Evolutionary conservation across 257 asterid genomes (phyloP).

Genomic region (Salvia hispanica): DNA sequence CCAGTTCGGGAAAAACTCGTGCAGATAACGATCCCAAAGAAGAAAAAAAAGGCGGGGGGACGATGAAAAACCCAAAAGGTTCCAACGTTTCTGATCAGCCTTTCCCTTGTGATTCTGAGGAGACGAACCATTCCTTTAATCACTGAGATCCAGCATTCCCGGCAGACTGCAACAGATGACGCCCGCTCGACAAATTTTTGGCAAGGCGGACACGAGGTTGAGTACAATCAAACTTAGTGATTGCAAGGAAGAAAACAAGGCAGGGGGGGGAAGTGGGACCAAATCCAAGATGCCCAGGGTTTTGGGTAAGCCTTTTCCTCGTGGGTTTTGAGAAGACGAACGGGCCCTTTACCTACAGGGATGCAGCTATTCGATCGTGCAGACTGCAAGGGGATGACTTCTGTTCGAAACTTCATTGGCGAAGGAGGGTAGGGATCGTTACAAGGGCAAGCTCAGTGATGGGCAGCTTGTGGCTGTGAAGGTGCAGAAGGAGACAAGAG

Average conservation of each 20-base stretch:
- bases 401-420: slow-evolving; percentile 54
- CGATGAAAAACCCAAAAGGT: not conserved
- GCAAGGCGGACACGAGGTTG: slow-evolving; percentile 64
- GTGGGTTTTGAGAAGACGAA: slow-evolving; percentile 42
- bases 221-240: slow-evolving; percentile 51
- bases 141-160: slow-evolving; percentile 54
- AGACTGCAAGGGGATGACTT: slow-evolving; percentile 59
- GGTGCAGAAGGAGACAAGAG: slow-evolving; percentile 58
- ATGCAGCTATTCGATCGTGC: slow-evolving; percentile 52
- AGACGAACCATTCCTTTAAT: slow-evolving; percentile 44
- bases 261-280: too few relatives aligned
- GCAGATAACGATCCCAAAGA: slow-evolving; percentile 38
- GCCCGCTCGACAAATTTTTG: slow-evolving; percentile 56
- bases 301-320: slow-evolving; percentile 38
- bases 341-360: slow-evolving; percentile 47
- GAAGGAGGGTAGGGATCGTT: slow-evolving; percentile 69
- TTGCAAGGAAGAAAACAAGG: not conserved
- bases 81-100: slow-evolving; percentile 37
- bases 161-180: slow-evolving; percentile 55
- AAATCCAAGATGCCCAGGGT: not conserved
- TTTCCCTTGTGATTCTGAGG: slow-evolving; percentile 34
- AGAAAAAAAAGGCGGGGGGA: slow-evolving; percentile 26
- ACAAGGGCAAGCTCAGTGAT: slow-evolving; percentile 56
- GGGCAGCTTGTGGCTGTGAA: slow-evolving; percentile 66
- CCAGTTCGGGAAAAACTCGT: not conserved